Evolutionary conservation across 78 protist genomes (phyloP).

Genomic region (Salpingoeca rosetta): DNA sequence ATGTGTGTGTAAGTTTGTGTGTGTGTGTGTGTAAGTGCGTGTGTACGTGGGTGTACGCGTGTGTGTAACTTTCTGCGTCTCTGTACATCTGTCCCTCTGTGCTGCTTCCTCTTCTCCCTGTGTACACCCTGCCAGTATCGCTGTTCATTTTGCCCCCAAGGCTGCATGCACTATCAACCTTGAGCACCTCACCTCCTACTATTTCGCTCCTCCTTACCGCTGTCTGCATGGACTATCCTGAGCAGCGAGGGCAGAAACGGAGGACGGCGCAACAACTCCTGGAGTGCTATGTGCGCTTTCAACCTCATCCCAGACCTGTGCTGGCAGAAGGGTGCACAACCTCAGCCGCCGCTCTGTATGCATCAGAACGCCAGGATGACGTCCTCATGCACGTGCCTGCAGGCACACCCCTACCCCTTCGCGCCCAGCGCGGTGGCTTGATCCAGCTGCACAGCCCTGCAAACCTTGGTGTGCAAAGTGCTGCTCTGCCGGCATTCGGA

Average conservation of each 20-base stretch:
- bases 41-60: background rate
- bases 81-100: background rate
- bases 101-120: background rate
- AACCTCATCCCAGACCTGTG: no score
- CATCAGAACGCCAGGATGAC: no score
- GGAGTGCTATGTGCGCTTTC: no score
- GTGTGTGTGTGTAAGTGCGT: constrained; percentile 4
- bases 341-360: no score
- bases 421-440: no score
- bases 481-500: no score
- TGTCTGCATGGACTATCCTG: background rate
- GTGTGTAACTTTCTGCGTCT: background rate
- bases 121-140: background rate
- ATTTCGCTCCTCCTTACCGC: background rate
- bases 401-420: no score
- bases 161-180: background rate
- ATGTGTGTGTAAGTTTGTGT: no score
- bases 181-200: background rate
- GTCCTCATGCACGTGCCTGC: no score
- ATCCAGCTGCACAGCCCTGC: no score
- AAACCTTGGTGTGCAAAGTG: no score
- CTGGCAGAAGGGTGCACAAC: no score
- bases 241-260: background rate
- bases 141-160: background rate
- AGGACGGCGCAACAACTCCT: background rate